phyloP scores from a whole-genome alignment of 2,329 filamentous ascomycete genomes.

The Aphanocladium album region DNA sequence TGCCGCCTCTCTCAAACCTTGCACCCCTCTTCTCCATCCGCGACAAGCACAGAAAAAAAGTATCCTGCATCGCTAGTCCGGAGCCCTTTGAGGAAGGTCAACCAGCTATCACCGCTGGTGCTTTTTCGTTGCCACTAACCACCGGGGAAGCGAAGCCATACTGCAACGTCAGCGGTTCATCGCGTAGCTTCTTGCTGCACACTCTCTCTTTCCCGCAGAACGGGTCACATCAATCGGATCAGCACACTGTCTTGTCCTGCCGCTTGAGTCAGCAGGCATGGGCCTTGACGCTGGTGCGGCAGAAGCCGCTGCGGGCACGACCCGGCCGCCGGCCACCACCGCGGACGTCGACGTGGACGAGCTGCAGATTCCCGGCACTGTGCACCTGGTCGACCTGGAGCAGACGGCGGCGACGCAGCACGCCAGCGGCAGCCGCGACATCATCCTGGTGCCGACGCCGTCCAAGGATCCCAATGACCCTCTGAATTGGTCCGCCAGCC shows the following conservation, averaged over 20 bases:
- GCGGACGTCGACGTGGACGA: slow-evolving; percentile 11
- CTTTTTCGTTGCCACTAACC: not conserved
- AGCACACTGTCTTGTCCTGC: no score
- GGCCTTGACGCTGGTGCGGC: not conserved
- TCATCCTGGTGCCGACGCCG: slow-evolving; percentile 47
- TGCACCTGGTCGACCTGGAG: slow-evolving; percentile 36
- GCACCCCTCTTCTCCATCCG: no score
- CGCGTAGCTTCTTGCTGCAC: not conserved
- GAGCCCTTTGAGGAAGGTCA: no score
- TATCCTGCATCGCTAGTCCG: not conserved
- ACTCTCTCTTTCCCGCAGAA: not conserved
- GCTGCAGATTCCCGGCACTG: slow-evolving; percentile 31
- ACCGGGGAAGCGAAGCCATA: not conserved
- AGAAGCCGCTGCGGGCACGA: not conserved
- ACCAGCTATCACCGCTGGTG: not conserved
- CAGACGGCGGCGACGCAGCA: slow-evolving; percentile 28
- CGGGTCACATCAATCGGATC: no score
- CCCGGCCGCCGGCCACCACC: not conserved
- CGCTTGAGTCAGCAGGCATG: not conserved
- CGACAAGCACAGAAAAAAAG: no score
- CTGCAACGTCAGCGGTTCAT: not conserved
- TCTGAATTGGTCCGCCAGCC: slow-evolving; percentile 40
- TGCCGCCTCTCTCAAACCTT: no score
- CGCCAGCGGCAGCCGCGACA: slow-evolving; percentile 30
- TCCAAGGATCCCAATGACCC: slow-evolving; percentile 48